phyloP scores from a whole-genome alignment of 345 rosid species.

The Lenwebbia sp. region DNA sequence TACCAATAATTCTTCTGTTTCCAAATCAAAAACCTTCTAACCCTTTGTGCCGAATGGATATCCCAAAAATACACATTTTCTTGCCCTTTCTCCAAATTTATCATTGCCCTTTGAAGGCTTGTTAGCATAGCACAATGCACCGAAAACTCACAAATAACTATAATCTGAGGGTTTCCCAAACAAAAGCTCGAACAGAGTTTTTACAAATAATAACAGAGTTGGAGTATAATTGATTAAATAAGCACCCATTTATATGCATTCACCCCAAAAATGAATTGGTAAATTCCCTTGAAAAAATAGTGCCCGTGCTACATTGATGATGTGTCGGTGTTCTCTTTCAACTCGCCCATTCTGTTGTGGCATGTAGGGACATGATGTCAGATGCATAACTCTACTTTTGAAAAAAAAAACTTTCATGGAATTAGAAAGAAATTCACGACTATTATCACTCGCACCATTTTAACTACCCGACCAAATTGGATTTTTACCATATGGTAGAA shows the following conservation, averaged over 20 bases:
- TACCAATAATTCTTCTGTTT: not conserved
- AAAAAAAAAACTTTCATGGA: not conserved
- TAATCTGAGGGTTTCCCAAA: not conserved
- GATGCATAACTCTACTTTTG: not conserved
- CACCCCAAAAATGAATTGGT: not conserved
- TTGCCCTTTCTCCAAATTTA: not conserved
- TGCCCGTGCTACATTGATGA: not conserved
- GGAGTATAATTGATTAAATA: not conserved
- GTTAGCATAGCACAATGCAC: not conserved
- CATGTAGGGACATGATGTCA: not conserved
- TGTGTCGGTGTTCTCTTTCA: not conserved
- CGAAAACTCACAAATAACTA: not conserved
- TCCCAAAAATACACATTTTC: not conserved
- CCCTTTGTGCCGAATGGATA: not conserved
- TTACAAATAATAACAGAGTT: not conserved
- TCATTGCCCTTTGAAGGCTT: not conserved
- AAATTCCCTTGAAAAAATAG: not conserved
- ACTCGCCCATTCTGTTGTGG: conserved; percentile 1
- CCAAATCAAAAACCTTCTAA: not conserved
- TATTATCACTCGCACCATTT: not conserved
- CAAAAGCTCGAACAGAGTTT: not conserved
- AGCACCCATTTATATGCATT: not conserved
- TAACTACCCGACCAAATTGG: not conserved
- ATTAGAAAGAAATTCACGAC: not conserved
- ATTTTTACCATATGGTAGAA: not conserved